Evolutionary conservation across 2,329 filamentous ascomycete species (phyloP), one percentile per base, ranked within the genome.

Genomic region (Eutypa lata): DNA sequence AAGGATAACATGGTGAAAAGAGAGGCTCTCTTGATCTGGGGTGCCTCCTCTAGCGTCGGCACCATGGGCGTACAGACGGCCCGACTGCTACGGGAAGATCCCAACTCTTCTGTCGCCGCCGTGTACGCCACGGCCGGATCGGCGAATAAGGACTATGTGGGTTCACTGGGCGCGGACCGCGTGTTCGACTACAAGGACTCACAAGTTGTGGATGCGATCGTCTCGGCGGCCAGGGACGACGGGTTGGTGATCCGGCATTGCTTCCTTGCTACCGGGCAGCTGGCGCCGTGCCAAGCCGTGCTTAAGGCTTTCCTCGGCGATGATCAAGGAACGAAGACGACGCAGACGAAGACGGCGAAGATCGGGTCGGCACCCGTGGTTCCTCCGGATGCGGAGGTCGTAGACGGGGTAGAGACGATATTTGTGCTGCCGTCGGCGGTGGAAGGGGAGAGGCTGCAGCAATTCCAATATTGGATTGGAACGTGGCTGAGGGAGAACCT

Each of bases 11-110:
- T 5, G 5, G 21, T 21, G 13, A 67, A 67, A 53, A 65, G 22
- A 52, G 66, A 72, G 49, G 69, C 58, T 2, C 61, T 77, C 2
- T 48, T 77, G 0, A 65, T 77, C 31, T 77, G 74, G 75, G 74
- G 75, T 1, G 74, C 70, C 3, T 74, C 73, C 10, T 76, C 73
- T 0, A 77, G 75, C 44, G 70, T 77, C 2, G 75, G 73, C 2
- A 73, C 68, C 0, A 74, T 76, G 70, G 71, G 71, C 1, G 72
- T 77, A 3, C 74, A 76, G 54, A 68, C 49, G 2, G 73, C 68
- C 7, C 65, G 66, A 3, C 2, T 73, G 3, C 54, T 77, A 16
- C 67, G 70, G 1, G 59, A 71, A 10, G 63, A 74, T 50, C 52
- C 5, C 1, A 48, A 45, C 21, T 69, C 71, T 49, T 49, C 65